phyloP scores from a whole-genome alignment of 176 grass and related monocot species.

The Pontederia paniculata region DNA sequence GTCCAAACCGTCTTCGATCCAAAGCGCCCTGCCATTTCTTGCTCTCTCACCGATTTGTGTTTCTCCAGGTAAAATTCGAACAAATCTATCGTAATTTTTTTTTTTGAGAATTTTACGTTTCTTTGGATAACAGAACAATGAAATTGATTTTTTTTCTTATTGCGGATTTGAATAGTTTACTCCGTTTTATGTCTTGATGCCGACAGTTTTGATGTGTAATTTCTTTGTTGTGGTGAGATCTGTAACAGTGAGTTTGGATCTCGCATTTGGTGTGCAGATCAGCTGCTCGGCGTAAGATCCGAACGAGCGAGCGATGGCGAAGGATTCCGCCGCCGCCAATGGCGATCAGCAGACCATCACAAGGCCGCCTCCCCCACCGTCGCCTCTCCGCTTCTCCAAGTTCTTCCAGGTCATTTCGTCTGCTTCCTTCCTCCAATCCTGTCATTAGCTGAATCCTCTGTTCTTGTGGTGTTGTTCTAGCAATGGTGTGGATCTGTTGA shows the following conservation, averaged over 20 bases:
- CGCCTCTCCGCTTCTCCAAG: conserved; percentile 95
- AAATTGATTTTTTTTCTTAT: too few species aligned
- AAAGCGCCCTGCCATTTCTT: too few species aligned
- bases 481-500: too few species aligned
- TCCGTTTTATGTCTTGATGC: too few species aligned
- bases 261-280: conserved; percentile 7
- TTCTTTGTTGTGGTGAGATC: conserved; percentile 23
- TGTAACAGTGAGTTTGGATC: conserved; percentile 14
- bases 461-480: not conserved
- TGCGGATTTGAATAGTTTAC: too few species aligned
- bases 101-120: too few species aligned
- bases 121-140: too few species aligned
- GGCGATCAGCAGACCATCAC: conserved; percentile 49
- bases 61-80: too few species aligned
- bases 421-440: not conserved
- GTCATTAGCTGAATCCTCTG: conserved; percentile 6
- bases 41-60: too few species aligned
- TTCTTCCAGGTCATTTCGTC: conserved; percentile 69
- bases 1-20: too few species aligned
- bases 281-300: conserved; percentile 25
- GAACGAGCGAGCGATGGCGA: conserved; percentile 58
- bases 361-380: conserved; percentile 76
- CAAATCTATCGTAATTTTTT: too few species aligned
- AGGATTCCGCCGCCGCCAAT: conserved; percentile 51
- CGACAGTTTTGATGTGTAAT: too few species aligned